Evolutionary conservation across 2,329 filamentous ascomycete genomes (phyloP), one percentile per base, ranked within the genome.

Genomic region (Claviceps citrina): DNA sequence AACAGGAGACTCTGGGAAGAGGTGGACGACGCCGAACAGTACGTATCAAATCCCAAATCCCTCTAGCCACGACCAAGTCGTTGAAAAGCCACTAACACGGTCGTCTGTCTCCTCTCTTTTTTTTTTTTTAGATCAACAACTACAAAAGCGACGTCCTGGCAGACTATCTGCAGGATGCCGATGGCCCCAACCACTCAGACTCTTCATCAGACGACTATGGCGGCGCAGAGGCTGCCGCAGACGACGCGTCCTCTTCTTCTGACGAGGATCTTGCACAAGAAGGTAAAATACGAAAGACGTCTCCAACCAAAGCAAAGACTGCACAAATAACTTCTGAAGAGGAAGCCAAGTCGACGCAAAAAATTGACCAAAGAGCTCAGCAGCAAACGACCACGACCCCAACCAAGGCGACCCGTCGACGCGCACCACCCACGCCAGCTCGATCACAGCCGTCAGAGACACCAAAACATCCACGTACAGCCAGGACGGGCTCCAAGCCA

Each of bases 1-100:
- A 78, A 43, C 70, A 77, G 36, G 76, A 93, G 55, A 74, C 74
- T n/a, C 74, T 95, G 36, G 91, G 91, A 9, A 76, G 91, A 44
- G 91, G 91, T 30, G 84, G 84, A 47, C 74, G 91, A 48, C 77
- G 78, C 47, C 74, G 81, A 44, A 53, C 48, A 38, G 60, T 62
- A 46, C 47, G 59, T 48, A 18, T 15, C 7, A 8, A 18, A 8
- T 18, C 31, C 19, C n/a, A 25, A 13, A 28, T n/a, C 5, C 12
- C 26, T 7, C 5, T 28, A 3, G 19, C 7, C 31, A 18, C 19
- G 12, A 20, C 7, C 10, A 19, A 7, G 15, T 9, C 19, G 13
- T 6, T 33, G 35, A 12, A 24, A 24, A 8, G 13, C 16, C 20
- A 22, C 36, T 38, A 7, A 36, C 34, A 32, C 18, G 22, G 5